These are phyloP conservation scores for Pulveroboletus sp. DNA, from an alignment of 768 basidiomycete species.

Conservation along the genomic window DNA sequence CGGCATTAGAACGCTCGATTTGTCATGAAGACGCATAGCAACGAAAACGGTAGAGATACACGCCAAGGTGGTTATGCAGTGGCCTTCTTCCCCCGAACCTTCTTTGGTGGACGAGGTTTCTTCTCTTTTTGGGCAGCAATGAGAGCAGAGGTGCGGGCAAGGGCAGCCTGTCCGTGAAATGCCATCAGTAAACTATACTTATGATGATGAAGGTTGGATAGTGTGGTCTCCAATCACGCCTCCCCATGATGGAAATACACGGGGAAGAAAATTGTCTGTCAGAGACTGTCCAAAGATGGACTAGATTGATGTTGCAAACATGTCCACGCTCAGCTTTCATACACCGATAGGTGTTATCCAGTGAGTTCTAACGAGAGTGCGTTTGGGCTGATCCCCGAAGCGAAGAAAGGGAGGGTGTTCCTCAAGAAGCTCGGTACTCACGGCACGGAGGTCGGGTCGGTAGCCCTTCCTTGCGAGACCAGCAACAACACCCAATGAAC, in stretches of 20 bases:
- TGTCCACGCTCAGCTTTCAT: conserved; percentile 94
- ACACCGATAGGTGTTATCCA: conserved; percentile 53
- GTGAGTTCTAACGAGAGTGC: conserved; percentile 94
- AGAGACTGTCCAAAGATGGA: conserved; percentile 21
- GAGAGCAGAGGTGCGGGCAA: conserved; percentile 74
- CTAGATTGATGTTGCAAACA: conserved; percentile 69
- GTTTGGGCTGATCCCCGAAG: conserved; percentile 20
- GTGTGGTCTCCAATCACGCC: conserved; percentile 28
- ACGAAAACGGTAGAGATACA: conserved; percentile 25
- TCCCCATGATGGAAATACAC: conserved; percentile 27
- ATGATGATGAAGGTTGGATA: conserved; percentile 6
- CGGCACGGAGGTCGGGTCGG: conserved; percentile 72
- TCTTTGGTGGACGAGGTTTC: conserved; percentile 63
- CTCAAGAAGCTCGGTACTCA: conserved; percentile 39
- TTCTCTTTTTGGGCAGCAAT: conserved; percentile 65
- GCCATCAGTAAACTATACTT: conserved; percentile 44
- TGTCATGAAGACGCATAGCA: conserved; percentile 20
- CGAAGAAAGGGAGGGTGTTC: background rate
- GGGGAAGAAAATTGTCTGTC: conserved; percentile 24
- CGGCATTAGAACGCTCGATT: conserved; percentile 12
- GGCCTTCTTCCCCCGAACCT: conserved; percentile 66
- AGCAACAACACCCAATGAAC: conserved; percentile 62
- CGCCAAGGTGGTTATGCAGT: conserved; percentile 16
- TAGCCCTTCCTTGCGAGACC: conserved; percentile 61
- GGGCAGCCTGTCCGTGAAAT: conserved; percentile 49